Evolutionary conservation across 192 early-diverging fungal species (phyloP).

Genomic region (Entophlyctis luteolus): DNA sequence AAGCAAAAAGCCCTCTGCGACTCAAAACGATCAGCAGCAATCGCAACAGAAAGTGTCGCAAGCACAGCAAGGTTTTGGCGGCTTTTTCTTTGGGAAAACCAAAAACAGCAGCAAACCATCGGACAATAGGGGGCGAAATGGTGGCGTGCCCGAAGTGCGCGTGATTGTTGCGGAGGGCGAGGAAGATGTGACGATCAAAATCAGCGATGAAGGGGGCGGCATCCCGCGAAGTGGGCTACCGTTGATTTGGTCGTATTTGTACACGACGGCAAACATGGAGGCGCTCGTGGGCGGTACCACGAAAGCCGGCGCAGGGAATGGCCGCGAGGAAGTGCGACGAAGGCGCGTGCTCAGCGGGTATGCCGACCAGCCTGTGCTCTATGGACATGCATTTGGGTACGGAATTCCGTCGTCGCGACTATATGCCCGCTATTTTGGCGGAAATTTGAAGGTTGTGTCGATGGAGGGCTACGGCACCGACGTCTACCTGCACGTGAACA

Average conservation of each 20-base stretch:
- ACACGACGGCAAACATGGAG: constrained; percentile 46
- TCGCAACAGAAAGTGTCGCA: background rate
- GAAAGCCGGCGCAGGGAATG: background rate
- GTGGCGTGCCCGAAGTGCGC: constrained; percentile 84
- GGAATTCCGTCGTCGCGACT: constrained; percentile 81
- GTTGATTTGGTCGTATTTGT: constrained; percentile 93
- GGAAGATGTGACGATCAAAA: constrained; percentile 94
- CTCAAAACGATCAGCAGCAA: background rate
- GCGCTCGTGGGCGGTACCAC: too few species aligned
- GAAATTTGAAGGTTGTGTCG: constrained; percentile 85
- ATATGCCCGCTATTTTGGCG: constrained; percentile 95
- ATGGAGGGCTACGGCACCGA: constrained; percentile 95
- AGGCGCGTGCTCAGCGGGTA: background rate
- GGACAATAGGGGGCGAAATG: too few species aligned
- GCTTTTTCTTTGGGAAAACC: too few species aligned
- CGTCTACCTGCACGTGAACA: constrained; percentile 86
- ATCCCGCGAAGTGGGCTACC: constrained; percentile 84
- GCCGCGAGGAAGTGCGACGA: constrained; percentile 4
- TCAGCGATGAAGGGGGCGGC: constrained; percentile 92
- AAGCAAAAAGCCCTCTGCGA: too few species aligned
- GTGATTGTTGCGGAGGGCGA: constrained; percentile 69
- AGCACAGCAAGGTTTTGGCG: background rate
- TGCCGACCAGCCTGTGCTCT: background rate
- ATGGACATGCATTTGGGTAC: constrained; percentile 80
- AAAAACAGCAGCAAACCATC: too few species aligned